phyloP scores from a whole-genome alignment of 176 grass and related monocot genomes.

The Carex parvula region DNA sequence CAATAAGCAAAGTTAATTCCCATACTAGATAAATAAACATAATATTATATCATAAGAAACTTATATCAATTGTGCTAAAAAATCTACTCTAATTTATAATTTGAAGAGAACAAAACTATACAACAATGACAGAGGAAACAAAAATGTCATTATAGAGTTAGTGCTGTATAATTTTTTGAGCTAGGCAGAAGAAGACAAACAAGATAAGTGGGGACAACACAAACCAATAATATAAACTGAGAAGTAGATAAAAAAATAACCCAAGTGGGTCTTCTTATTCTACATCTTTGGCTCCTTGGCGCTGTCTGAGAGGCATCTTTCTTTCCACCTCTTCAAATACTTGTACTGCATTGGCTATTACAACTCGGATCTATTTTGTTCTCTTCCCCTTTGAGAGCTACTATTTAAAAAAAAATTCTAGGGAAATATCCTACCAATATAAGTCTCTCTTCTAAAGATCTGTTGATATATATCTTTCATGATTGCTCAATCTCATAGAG shows the following conservation, averaged over 20 bases:
- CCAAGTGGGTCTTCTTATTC: slow-evolving; percentile 23
- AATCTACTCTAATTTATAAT: not conserved
- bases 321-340: slow-evolving; percentile 30
- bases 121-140: slow-evolving; percentile 1
- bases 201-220: slow-evolving; percentile 25
- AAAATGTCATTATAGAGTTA: slow-evolving; percentile 8
- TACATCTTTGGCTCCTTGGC: slow-evolving; percentile 19
- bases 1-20: not conserved
- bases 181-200: slow-evolving; percentile 24
- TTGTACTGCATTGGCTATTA: slow-evolving; percentile 10
- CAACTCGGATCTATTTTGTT: slow-evolving; percentile 23
- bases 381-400: slow-evolving; percentile 6
- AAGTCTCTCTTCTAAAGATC: not conserved
- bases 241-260: slow-evolving; percentile 31
- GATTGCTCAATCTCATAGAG: not conserved
- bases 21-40: not conserved
- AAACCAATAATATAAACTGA: slow-evolving; percentile 17
- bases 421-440: not conserved
- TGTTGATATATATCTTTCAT: not conserved
- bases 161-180: slow-evolving; percentile 22
- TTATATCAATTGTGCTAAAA: not conserved
- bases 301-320: slow-evolving; percentile 25
- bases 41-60: not conserved
- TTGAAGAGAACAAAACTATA: not conserved
- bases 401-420: not conserved